These are phyloP conservation scores for Hymenoscyphus infarciens DNA, from an alignment of 2,329 filamentous ascomycete genomes.

Conservation along the genomic window DNA sequence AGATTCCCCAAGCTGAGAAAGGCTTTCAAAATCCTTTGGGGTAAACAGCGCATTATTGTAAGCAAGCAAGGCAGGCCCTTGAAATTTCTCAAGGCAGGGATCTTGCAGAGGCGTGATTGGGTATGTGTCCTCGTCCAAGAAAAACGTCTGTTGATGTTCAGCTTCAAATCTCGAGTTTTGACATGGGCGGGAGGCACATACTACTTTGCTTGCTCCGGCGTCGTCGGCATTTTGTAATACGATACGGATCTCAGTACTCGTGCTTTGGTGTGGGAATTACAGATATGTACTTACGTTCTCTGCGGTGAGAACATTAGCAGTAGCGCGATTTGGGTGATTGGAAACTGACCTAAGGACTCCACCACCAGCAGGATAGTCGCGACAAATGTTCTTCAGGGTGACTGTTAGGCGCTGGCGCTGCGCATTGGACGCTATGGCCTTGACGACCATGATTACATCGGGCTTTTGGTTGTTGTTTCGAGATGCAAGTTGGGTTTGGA, in stretches of 20 bases:
- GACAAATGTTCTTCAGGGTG: slow-evolving; percentile 34
- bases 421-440: slow-evolving; percentile 11
- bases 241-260: not conserved
- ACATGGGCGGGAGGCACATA: slow-evolving; percentile 11
- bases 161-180: not conserved
- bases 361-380: slow-evolving; percentile 73
- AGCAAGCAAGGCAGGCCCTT: slow-evolving; percentile 36
- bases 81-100: slow-evolving; percentile 31
- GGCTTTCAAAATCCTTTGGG: too few species aligned
- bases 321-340: not conserved
- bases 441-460: not conserved
- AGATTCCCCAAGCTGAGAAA: slow-evolving; percentile 35
- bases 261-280: not conserved
- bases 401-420: slow-evolving; percentile 31
- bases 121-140: slow-evolving; percentile 32
- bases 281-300: not conserved
- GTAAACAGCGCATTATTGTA: slow-evolving; percentile 37
- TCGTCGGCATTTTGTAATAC: slow-evolving; percentile 95
- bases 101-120: slow-evolving; percentile 28
- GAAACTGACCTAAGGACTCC: slow-evolving; percentile 71
- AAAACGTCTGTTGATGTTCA: slow-evolving; percentile 23
- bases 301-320: not conserved
- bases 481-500: not conserved
- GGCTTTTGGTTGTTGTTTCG: not conserved
- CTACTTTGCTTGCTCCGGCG: slow-evolving; percentile 79